Base-by-base conservation (phyloP, 1,284 basidiomycete genomes). In the Boletus semigastroideus region DNA sequence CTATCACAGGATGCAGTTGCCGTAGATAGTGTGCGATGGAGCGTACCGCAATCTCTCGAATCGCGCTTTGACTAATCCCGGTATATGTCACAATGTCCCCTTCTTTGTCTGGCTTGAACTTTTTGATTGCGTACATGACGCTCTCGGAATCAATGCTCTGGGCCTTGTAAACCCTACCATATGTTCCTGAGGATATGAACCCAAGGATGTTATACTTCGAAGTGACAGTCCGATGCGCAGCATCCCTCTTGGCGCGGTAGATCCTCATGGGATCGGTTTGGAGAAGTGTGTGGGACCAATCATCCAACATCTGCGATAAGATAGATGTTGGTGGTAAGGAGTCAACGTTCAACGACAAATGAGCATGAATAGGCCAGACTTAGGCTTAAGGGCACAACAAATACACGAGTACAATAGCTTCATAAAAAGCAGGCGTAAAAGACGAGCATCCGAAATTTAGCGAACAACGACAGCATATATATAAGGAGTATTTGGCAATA, bases 61-160 rank as follows among this genome's bases (percentile, higher is more conserved):
- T 92, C 16, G 95, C 97, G 71, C 92, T 95, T 74, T 98, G 97
- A 65, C 92, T 96, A 65, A 99, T 96, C 5, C 97, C 97, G 9
- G 94, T 97, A 69, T 98, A 99, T 1, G 91, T 92, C 46, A 89
- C 74, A 2, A 92, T 86, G 65, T 97, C 94, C 31, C 94, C 94
- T 73, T 97, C 94, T 70, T 98, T 98, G 77, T 99, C 97, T 0
- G 96, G 95, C 70, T 99, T 99, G 78, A 99, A 99, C 72, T 99
- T 99, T 76, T 99, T 99, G 75, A 99, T 98, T 5, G 96, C 97
- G 64, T 94, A 90, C 44, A 96, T 79, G 51, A 75, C 77, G 1
- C 77, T 83, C 40, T 87, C 85, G 11, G 76, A 74, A 2, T 83
- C 87, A 31, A 83, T 77, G 56, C 88, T 87, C 55, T 90, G 82